phyloP scores from a whole-genome alignment of 768 basidiomycete genomes.

The Amyloporia xantha region DNA sequence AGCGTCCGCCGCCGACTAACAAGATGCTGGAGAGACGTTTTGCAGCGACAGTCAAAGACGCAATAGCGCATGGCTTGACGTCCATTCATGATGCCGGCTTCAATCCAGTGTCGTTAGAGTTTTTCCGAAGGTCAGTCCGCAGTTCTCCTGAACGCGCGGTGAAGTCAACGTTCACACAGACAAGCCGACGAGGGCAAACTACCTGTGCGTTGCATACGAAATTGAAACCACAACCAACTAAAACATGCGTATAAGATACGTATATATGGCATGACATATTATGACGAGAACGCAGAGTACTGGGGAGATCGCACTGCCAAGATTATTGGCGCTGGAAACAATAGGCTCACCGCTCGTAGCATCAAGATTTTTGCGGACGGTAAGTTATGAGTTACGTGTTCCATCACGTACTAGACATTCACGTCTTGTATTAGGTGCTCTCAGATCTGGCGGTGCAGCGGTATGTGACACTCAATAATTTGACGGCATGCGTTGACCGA shows the following conservation, averaged over 20 bases:
- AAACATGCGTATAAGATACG: constrained; percentile 42
- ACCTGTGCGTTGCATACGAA: constrained; percentile 40
- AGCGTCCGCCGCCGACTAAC: constrained; percentile 57
- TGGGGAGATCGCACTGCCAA: constrained; percentile 64
- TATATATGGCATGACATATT: constrained; percentile 72
- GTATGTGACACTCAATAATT: constrained; percentile 32
- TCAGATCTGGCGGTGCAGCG: constrained; percentile 88
- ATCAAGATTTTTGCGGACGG: constrained; percentile 78
- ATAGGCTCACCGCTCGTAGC: constrained; percentile 62
- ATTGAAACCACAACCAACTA: neutral
- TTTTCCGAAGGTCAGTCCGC: constrained; percentile 56
- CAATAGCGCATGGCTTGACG: constrained; percentile 66
- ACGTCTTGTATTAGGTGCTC: constrained; percentile 48
- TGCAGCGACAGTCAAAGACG: constrained; percentile 56
- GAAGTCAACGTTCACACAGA: constrained; percentile 30
- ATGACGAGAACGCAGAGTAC: constrained; percentile 58
- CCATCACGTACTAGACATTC: neutral
- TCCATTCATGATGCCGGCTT: constrained; percentile 84
- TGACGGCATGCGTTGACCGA: constrained; percentile 1
- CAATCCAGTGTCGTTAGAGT: constrained; percentile 58
- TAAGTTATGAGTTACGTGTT: constrained; percentile 18
- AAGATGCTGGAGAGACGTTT: constrained; percentile 56
- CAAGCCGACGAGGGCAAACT: constrained; percentile 52
- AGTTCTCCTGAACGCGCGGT: neutral
- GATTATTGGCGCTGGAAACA: constrained; percentile 51